Percentiles rank a stretch among this genome's conserved stretches.
Evolutionary conservation across 305 asterid genomes (phyloP).

Genomic region (Rubia peregrina): DNA sequence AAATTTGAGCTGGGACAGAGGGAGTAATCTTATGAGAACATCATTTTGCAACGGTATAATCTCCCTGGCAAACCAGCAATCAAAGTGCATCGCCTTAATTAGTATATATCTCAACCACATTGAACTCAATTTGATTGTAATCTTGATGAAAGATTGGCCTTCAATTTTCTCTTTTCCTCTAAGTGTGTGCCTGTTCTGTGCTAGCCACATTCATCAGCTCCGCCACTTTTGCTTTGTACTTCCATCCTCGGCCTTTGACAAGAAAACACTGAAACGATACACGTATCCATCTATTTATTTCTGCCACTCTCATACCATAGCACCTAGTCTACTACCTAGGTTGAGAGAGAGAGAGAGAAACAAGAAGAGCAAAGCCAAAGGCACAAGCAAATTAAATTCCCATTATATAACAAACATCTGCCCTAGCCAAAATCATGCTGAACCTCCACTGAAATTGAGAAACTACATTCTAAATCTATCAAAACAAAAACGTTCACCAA

Average conservation of each 20-base stretch:
- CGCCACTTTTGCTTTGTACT: conserved; percentile 31
- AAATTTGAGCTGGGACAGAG: no score
- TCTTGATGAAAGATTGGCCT: not conserved
- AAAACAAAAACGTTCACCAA: conserved; percentile 8
- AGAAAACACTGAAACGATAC: conserved; percentile 56
- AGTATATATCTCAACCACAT: no score
- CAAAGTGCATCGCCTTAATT: no score
- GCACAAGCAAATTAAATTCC: not conserved
- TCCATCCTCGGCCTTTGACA: conserved; percentile 78
- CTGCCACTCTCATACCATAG: conserved; percentile 8
- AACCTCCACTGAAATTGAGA: conserved; percentile 40
- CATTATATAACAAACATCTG: not conserved
- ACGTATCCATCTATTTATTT: conserved; percentile 47
- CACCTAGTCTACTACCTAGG: not conserved
- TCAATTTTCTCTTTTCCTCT: conserved; percentile 11
- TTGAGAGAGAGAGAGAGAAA: conserved; percentile 7
- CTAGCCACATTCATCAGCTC: conserved; percentile 14
- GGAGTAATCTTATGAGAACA: no score
- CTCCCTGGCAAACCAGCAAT: no score
- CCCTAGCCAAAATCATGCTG: conserved; percentile 1
- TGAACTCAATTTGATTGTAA: no score
- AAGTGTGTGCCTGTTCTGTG: conserved; percentile 17
- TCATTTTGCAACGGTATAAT: no score
- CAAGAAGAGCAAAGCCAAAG: not conserved
- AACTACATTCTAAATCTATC: conserved; percentile 15